Evolutionary conservation across 2,329 filamentous ascomycete genomes (phyloP), one percentile per base, ranked within the genome.

Genomic region (Verticillium tricorpus): DNA sequence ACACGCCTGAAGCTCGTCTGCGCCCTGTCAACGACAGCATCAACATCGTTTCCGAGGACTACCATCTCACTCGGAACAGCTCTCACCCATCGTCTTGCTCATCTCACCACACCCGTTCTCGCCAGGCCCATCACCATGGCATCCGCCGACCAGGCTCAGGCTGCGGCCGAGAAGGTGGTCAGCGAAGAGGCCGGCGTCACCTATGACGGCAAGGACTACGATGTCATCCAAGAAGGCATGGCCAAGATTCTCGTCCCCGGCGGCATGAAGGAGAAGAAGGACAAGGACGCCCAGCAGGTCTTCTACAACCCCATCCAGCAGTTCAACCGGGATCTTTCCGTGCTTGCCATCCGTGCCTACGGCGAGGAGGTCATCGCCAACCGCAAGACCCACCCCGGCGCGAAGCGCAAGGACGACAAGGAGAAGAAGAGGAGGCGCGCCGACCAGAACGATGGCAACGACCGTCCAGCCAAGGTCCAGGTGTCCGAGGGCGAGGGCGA

Each of bases 261-360:
- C 56, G 75, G 76, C 7, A 73, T 76, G 25, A 64, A 67, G 15
- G 69, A 67, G 66, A 78, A 74, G 68, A 84, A 86, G 69, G 79
- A 83, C 63, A 84, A 88, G 59, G 82, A 86, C 68, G 81, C 87
- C 45, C 85, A 88, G 68, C 90, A 94, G 69, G 96, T 99, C 61
- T 99, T 99, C 72, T 99, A 99, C 83, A 99, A 99, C 69, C 94
- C 95, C 0, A 97, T 99, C 60, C 95, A 99, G 73, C 95, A 99
- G 73, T 99, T 98, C 82, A 99, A 99, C 76, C 90, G 96, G 56
- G 95, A 99, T 73, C 77, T 99, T 67, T 97, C 92, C 64, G 92
- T 97, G 31, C 83, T 99, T 15, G 92, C 92, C 1, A 97, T 99
- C 74, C 92, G 91, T 71, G 90, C 91, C 0, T 97, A 94, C 73